phyloP scores from a whole-genome alignment of 768 basidiomycete genomes.

The Xerocomellus intermedius region DNA sequence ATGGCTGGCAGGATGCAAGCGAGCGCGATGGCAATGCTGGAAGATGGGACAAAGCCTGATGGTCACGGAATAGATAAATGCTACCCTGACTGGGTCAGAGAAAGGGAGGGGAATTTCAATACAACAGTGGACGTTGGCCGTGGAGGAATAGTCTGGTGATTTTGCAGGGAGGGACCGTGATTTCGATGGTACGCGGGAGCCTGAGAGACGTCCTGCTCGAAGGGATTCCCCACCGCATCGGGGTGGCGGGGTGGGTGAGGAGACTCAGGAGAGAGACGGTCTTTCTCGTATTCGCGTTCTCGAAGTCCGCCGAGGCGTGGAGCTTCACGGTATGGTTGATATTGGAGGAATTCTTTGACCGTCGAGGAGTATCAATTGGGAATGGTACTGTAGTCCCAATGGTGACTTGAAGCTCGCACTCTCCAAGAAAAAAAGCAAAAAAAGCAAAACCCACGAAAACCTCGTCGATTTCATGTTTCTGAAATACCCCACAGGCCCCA shows the following conservation, averaged over 20 bases:
- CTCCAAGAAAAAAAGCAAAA: constrained; percentile 17
- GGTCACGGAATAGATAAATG: too few relatives aligned
- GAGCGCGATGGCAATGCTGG: too few relatives aligned
- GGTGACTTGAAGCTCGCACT: too few relatives aligned
- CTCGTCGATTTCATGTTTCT: constrained; percentile 16
- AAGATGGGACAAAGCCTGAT: too few relatives aligned
- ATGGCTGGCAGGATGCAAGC: too few relatives aligned
- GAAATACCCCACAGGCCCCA: constrained; percentile 9
- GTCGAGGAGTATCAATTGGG: not conserved
- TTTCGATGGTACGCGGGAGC: constrained; percentile 37
- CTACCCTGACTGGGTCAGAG: too few relatives aligned
- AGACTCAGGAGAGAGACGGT: constrained; percentile 40
- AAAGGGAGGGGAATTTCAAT: too few relatives aligned
- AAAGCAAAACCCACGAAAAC: constrained; percentile 19
- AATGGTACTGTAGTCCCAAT: not conserved
- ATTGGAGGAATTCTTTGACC: not conserved
- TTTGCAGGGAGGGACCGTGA: constrained; percentile 38
- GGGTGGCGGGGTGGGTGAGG: constrained; percentile 43
- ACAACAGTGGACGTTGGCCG: constrained; percentile 41
- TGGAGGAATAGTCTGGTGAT: constrained; percentile 37
- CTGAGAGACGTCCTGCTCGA: constrained; percentile 51
- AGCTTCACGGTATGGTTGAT: constrained; percentile 34
- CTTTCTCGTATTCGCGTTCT: constrained; percentile 37
- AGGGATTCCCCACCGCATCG: constrained; percentile 48
- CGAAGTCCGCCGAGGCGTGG: constrained; percentile 43